These are phyloP conservation scores for Barnettozyma pratensis DNA, from an alignment of 805 yeast genomes.

Conservation along the genomic window DNA sequence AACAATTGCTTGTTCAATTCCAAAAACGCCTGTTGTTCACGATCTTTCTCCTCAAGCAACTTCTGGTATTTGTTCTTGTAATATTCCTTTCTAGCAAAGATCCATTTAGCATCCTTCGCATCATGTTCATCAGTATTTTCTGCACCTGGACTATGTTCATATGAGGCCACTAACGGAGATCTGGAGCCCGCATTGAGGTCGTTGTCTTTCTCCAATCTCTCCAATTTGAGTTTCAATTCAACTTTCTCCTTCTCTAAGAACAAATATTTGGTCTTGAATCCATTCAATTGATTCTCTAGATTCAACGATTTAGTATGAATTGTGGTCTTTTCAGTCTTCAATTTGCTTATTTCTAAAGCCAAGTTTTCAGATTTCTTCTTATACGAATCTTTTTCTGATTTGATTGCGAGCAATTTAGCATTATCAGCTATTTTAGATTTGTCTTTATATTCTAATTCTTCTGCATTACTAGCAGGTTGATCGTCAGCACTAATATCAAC, in stretches of 20 bases:
- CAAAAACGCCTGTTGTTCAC: conserved; percentile 6
- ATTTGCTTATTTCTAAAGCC: background rate
- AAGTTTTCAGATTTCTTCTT: background rate
- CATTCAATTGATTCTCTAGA: conserved; percentile 1
- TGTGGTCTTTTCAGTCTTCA: background rate
- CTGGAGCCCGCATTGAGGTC: background rate
- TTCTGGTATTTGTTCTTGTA: conserved; percentile 10
- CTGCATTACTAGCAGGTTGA: background rate
- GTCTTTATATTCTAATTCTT: background rate
- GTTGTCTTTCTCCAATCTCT: background rate
- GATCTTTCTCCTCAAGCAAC: conserved; percentile 10
- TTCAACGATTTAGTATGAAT: background rate
- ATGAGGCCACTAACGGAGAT: background rate
- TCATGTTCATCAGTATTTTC: conserved; percentile 6
- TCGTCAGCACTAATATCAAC: background rate
- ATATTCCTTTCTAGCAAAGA: conserved; percentile 21
- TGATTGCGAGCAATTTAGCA: background rate
- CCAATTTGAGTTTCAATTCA: conserved; percentile 1
- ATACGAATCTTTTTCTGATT: conserved; percentile 5
- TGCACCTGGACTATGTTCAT: background rate
- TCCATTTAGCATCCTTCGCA: conserved; percentile 3
- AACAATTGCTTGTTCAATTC: conserved; percentile 4
- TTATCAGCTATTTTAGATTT: background rate
- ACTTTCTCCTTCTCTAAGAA: conserved; percentile 3
- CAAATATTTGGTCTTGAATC: conserved; percentile 4